A percentile compares a stretch with the other conserved stretches of the same genome.
Evolutionary conservation across 768 basidiomycete species (phyloP).

Genomic region (Erythrobasidium yunnanense): DNA sequence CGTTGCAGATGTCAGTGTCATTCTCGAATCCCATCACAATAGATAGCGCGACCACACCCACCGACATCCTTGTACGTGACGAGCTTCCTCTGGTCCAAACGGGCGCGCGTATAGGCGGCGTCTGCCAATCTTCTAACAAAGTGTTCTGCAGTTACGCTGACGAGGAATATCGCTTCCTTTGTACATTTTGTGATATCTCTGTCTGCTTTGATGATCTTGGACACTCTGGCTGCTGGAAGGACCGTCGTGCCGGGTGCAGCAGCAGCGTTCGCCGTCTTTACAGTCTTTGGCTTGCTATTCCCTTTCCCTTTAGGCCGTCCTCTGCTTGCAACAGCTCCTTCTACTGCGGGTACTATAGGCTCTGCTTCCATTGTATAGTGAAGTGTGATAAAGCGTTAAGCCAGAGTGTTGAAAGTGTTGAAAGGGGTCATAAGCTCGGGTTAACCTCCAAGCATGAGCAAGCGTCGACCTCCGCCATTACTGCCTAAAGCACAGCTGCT

Average conservation of each 20-base stretch:
- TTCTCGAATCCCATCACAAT: neutral
- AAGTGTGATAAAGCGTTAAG: no score
- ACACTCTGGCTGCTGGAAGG: constrained; percentile 40
- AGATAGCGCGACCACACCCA: constrained; percentile 29
- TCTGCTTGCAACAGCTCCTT: neutral
- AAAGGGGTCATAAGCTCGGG: no score
- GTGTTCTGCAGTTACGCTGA: constrained; percentile 42
- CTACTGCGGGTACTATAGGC: no score
- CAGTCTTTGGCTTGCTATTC: constrained; percentile 7
- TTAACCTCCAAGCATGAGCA: no score
- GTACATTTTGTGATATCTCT: constrained; percentile 42
- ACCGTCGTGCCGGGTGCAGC: constrained; percentile 38
- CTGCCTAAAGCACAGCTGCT: neutral
- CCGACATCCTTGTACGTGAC: constrained; percentile 42
- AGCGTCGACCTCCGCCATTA: neutral
- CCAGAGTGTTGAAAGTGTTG: no score
- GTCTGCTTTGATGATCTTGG: constrained; percentile 44
- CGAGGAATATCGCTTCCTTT: constrained; percentile 43
- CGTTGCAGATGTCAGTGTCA: neutral
- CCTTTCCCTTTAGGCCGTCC: neutral
- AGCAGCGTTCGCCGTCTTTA: neutral
- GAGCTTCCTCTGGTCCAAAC: constrained; percentile 41
- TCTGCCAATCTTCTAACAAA: constrained; percentile 42
- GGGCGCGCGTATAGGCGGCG: constrained; percentile 40
- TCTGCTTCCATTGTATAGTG: no score